These are phyloP conservation scores for Plectosphaerella sp. DNA, from an alignment of 2,329 filamentous ascomycete genomes.

Conservation along the genomic window DNA sequence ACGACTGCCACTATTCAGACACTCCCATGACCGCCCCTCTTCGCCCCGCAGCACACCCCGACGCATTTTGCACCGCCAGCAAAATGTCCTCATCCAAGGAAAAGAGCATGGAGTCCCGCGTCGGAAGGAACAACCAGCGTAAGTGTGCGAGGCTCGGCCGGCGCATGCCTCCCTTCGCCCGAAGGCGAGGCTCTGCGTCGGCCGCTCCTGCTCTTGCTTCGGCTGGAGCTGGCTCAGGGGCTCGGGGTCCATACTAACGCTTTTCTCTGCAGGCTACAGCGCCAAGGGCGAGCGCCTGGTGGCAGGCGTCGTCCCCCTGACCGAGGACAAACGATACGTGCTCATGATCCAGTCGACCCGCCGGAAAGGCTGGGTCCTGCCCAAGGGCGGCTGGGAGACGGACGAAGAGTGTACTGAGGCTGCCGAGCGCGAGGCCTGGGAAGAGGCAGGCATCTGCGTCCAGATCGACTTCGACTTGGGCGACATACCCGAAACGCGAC, in stretches of 20 bases:
- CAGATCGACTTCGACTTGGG: constrained; percentile 82
- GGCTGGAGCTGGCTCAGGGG: constrained; percentile 4
- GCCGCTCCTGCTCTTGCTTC: neutral
- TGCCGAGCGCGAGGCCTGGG: constrained; percentile 90
- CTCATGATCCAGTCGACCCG: constrained; percentile 90
- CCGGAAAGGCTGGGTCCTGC: constrained; percentile 90
- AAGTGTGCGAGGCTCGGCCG: constrained; percentile 39
- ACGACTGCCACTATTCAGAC: constrained; percentile 5
- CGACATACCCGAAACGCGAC: constrained; percentile 76
- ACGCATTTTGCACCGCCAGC: constrained; percentile 4
- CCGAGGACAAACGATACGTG: constrained; percentile 79
- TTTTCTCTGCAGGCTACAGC: constrained; percentile 69
- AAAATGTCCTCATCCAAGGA: constrained; percentile 20
- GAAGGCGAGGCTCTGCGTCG: neutral
- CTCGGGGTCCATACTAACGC: constrained; percentile 26
- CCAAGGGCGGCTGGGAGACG: constrained; percentile 96
- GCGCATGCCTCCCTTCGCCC: constrained; percentile 1
- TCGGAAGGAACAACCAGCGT: constrained; percentile 77
- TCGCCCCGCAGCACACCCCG: constrained; percentile 3
- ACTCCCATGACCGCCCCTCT: neutral
- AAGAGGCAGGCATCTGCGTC: constrained; percentile 90
- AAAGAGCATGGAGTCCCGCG: constrained; percentile 68
- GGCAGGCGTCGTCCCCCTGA: constrained; percentile 88
- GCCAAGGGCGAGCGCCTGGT: constrained; percentile 89
- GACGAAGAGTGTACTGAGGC: constrained; percentile 83